These are phyloP conservation scores for Leccinum longicurvipes DNA, from an alignment of 768 basidiomycete genomes.

Conservation along the genomic window DNA sequence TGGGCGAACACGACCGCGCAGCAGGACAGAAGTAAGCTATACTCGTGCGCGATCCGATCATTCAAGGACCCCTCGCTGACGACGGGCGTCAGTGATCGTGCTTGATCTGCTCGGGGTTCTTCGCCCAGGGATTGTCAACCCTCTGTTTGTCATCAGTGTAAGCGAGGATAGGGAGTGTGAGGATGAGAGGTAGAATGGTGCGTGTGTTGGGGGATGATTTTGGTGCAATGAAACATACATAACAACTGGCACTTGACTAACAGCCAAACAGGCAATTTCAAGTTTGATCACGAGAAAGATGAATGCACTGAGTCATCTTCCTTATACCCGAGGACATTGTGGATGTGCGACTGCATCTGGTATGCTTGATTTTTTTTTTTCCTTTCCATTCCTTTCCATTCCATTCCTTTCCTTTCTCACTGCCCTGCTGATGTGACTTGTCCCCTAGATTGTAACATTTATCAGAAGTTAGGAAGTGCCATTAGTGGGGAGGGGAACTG, in stretches of 20 bases:
- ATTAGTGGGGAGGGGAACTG: too few relatives aligned
- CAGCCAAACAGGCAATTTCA: slow-evolving; percentile 97
- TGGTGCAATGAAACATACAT: too few relatives aligned
- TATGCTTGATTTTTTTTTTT: slow-evolving; percentile 40
- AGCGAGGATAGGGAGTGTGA: slow-evolving; percentile 70
- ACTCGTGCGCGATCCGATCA: slow-evolving; percentile 67
- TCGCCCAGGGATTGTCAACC: slow-evolving; percentile 94
- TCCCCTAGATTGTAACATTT: slow-evolving; percentile 82
- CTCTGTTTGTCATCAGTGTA: slow-evolving; percentile 67
- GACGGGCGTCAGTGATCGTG: slow-evolving; percentile 89
- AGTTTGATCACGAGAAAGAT: slow-evolving; percentile 95
- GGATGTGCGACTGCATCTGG: slow-evolving; percentile 85
- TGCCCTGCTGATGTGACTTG: neutral
- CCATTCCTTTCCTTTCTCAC: neutral
- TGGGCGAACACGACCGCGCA: slow-evolving; percentile 95
- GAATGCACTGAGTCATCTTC: slow-evolving; percentile 93
- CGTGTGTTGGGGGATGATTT: slow-evolving; percentile 24
- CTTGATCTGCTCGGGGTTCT: slow-evolving; percentile 89
- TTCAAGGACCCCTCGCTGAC: slow-evolving; percentile 93
- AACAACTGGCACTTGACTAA: neutral
- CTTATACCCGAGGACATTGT: slow-evolving; percentile 97
- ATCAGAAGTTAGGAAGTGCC: slow-evolving; percentile 77
- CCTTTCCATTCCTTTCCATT: too few relatives aligned
- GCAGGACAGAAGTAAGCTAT: slow-evolving; percentile 52
- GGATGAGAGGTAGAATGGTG: slow-evolving; percentile 89